Conservation (phyloP, 306 rosid species). For the Clitoria ternatea region DNA sequence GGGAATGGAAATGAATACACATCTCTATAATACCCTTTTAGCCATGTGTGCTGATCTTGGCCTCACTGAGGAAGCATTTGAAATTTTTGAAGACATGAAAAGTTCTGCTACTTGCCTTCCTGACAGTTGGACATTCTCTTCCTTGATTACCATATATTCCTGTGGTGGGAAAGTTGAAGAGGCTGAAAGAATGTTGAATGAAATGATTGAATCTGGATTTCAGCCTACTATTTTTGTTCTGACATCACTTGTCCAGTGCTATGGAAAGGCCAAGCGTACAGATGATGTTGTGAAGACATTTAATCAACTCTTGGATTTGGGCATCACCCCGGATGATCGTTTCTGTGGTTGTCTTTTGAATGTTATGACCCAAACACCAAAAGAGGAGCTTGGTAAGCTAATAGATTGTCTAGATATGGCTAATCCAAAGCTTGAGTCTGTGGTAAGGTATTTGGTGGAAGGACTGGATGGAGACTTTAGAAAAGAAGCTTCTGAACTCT, state of each 20-base stretch:
- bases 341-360: conserved; percentile 90
- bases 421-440: conserved; percentile 62
- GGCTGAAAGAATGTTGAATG: conserved; percentile 67
- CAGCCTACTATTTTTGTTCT: conserved; percentile 80
- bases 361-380: conserved; percentile 77
- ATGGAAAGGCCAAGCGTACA: conserved; percentile 79
- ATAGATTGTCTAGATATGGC: conserved; percentile 60
- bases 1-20: conserved; percentile 56
- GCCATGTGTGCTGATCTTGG: conserved; percentile 93
- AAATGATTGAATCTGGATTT: conserved; percentile 79
- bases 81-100: conserved; percentile 74
- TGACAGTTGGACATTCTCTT: conserved; percentile 96
- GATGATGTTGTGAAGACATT: conserved; percentile 87
- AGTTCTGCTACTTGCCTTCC: conserved; percentile 48
- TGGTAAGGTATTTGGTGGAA: conserved; percentile 63
- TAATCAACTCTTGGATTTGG: conserved; percentile 61
- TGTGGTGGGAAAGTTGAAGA: conserved; percentile 70
- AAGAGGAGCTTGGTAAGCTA: conserved; percentile 71
- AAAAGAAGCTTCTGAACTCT: conserved; percentile 64
- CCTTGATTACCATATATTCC: conserved; percentile 81
- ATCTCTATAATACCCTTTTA: conserved; percentile 72
- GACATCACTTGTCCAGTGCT: conserved; percentile 92
- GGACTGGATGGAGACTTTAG: conserved; percentile 48
- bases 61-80: conserved; percentile 55
- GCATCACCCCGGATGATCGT: conserved; percentile 68